Evolutionary conservation across 257 asterid species (phyloP).

Genomic region (Fraxinus pennsylvanica): DNA sequence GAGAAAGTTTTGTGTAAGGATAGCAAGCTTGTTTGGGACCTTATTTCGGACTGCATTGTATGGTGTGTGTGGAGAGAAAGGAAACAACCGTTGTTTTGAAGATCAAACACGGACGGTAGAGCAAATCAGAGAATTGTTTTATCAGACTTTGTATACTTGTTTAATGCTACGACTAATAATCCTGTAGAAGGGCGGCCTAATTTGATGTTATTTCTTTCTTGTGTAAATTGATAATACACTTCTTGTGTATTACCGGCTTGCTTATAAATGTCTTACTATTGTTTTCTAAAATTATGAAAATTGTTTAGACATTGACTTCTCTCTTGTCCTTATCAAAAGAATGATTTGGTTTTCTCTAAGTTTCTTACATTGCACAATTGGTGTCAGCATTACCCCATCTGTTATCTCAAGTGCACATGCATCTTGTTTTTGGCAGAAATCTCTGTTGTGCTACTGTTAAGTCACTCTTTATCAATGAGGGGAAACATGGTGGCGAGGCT

Average conservation of each 20-base stretch:
- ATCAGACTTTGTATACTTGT: too few relatives aligned
- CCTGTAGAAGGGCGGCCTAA: too few relatives aligned
- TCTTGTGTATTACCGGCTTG: neutral
- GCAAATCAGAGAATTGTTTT: too few relatives aligned
- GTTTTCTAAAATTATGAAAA: slow-evolving; percentile 3
- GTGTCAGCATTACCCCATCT: slow-evolving; percentile 12
- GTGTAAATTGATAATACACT: too few relatives aligned
- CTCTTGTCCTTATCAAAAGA: neutral
- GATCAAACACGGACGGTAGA: too few relatives aligned
- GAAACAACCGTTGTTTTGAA: too few relatives aligned
- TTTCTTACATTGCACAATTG: neutral
- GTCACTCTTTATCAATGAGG: slow-evolving; percentile 77
- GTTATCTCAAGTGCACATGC: slow-evolving; percentile 21
- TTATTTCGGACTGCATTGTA: too few relatives aligned
- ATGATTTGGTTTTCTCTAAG: slow-evolving; percentile 4
- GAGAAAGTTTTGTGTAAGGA: too few relatives aligned
- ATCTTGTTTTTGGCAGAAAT: slow-evolving; percentile 51
- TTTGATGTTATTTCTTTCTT: too few relatives aligned
- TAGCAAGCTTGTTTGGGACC: too few relatives aligned
- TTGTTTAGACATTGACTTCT: neutral
- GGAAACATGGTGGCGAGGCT: slow-evolving; percentile 96
- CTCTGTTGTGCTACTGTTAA: slow-evolving; percentile 64
- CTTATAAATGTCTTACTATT: slow-evolving; percentile 5
- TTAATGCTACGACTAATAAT: too few relatives aligned
- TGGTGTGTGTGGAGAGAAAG: too few relatives aligned